Conservation (phyloP, 192 early-diverging fungal genomes). For the Backusella morwellensis region DNA sequence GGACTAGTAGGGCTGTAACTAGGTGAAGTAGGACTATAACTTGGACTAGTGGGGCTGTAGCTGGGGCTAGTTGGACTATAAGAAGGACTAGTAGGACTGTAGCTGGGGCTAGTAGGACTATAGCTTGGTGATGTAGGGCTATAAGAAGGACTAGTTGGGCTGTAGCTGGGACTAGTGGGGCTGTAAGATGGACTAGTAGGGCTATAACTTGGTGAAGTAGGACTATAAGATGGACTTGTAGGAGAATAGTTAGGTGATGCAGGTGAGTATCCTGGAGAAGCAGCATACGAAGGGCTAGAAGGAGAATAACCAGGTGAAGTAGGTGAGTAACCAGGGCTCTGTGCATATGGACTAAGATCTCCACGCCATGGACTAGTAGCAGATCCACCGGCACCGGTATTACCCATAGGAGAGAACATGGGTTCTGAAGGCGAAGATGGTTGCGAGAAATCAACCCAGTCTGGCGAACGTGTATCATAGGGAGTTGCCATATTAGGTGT, state of each 20-base stretch:
- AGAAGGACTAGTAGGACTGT: slow-evolving; percentile 72
- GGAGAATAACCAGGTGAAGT: slow-evolving; percentile 76
- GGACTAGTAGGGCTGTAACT: slow-evolving; percentile 73
- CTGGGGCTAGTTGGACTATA: slow-evolving; percentile 70
- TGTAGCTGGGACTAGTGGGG: slow-evolving; percentile 67
- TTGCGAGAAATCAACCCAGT: slow-evolving; percentile 56
- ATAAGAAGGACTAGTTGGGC: slow-evolving; percentile 64
- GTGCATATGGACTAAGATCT: slow-evolving; percentile 33
- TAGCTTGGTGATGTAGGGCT: slow-evolving; percentile 68
- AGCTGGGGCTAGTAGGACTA: slow-evolving; percentile 62
- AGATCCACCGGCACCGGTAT: slow-evolving; percentile 69
- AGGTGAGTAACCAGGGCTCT: slow-evolving; percentile 64
- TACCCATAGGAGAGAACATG: slow-evolving; percentile 82
- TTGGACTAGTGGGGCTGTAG: slow-evolving; percentile 70
- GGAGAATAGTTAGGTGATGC: slow-evolving; percentile 58
- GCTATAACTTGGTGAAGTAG: slow-evolving; percentile 70
- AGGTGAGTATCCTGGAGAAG: slow-evolving; percentile 70
- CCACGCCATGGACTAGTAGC: slow-evolving; percentile 51
- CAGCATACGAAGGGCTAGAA: slow-evolving; percentile 65
- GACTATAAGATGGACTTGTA: slow-evolving; percentile 66
- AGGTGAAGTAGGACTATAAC: slow-evolving; percentile 56
- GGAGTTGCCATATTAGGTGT: slow-evolving; percentile 69
- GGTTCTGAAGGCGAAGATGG: slow-evolving; percentile 74
- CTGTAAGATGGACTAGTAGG: slow-evolving; percentile 71
- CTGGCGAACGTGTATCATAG: slow-evolving; percentile 69